Evolutionary conservation across 176 grass and related monocot genomes (phyloP).

Genomic region (Hordeum marinum): DNA sequence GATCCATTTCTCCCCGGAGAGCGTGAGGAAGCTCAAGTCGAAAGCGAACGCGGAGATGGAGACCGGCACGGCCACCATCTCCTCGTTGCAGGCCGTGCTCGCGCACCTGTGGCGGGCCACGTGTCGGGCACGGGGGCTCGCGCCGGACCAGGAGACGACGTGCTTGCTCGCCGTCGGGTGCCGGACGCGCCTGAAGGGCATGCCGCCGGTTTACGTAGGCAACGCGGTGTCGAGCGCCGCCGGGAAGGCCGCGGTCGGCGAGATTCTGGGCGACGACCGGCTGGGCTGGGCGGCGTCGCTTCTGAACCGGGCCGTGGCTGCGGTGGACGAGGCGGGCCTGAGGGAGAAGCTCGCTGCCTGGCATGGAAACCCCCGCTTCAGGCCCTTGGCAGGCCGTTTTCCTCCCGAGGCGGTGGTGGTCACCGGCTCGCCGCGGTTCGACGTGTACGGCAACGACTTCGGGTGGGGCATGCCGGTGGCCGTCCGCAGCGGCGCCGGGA

Average conservation of each 20-base stretch:
- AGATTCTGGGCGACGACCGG: not conserved
- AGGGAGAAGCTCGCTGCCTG: not conserved
- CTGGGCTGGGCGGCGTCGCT: not conserved
- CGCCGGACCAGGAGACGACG: too few relatives aligned
- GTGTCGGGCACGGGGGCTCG: too few relatives aligned
- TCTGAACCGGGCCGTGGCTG: not conserved
- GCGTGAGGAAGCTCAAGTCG: too few relatives aligned
- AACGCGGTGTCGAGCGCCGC: not conserved
- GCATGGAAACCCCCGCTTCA: not conserved
- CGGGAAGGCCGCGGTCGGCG: not conserved
- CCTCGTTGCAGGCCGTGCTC: too few relatives aligned
- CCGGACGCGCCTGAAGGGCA: not conserved
- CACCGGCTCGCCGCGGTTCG: not conserved
- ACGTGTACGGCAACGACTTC: not conserved
- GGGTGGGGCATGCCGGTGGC: not conserved
- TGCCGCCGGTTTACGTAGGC: not conserved
- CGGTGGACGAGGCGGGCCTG: not conserved
- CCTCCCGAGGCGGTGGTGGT: not conserved
- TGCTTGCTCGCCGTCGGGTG: too few relatives aligned
- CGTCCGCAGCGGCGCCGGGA: not conserved
- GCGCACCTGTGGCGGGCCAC: too few relatives aligned
- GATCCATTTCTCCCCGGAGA: too few relatives aligned
- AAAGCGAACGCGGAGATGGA: too few relatives aligned
- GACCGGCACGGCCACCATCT: too few relatives aligned
- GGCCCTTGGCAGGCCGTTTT: not conserved